Base-by-base conservation (phyloP, 2,329 filamentous ascomycete genomes). In the Exophiala sp. region DNA sequence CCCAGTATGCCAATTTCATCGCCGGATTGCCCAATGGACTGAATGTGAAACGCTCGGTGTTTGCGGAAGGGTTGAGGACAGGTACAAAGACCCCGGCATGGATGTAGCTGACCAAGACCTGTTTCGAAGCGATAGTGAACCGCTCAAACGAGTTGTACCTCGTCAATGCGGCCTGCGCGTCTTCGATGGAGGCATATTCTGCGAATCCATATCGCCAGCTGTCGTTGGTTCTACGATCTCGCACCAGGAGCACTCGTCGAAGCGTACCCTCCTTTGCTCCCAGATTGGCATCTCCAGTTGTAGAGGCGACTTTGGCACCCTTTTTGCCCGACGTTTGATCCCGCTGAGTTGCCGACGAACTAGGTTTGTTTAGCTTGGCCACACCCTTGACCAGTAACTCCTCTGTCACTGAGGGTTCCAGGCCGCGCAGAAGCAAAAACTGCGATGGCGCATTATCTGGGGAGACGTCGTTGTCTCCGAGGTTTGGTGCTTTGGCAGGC, bases 11-110 rank as follows among this genome's bases (percentile, higher is more conserved):
- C 35, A 90, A 75, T 52, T 81, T 80, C 50, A 86, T 68, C 0
- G 76, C 72, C 1, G 82, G 75, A 59, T 89, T 89, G 57, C 80
- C 81, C 1, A 87, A 72, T 1, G 85, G 84, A 24, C 76, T 75
- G 62, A 91, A 90, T 0, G 83, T 85, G 63, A 82, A 82, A 39
- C 70, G 73, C 11, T 79, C 75, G n/a, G 74, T 78, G 14, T 77
- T 76, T 0, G 77, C 71, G 3, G 74, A 73, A 6, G 76, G 74
- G 43, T 82, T 78, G 42, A 85, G 74, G 37, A 86, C 83, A 0
- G 85, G 86, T 10, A 90, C 79, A 62, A 94, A 93, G 2, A 93
- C 86, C 3, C 87, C 87, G n/a, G 86, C 80, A 58, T 93, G 87
- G 32, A 90, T 89, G 58, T 85, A 88, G 37, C 79, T 84, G 19